phyloP scores from a whole-genome alignment of 1,284 basidiomycete species.

The Ustilago shanxiensis region DNA sequence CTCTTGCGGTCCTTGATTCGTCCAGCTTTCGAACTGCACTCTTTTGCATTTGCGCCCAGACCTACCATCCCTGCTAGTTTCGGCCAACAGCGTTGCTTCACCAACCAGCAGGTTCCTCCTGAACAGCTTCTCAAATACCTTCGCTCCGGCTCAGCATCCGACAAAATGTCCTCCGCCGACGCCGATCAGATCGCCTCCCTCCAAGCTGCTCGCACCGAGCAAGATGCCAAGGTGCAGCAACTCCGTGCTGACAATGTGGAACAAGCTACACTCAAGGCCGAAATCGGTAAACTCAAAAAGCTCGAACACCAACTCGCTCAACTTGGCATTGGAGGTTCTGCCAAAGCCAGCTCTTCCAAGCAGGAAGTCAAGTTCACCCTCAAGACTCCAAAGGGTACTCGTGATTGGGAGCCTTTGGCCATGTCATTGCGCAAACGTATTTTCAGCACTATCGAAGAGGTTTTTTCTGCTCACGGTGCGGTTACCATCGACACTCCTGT shows the following conservation, averaged over 20 bases:
- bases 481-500: conserved; percentile 96
- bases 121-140: conserved; percentile 35
- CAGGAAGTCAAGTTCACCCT: conserved; percentile 64
- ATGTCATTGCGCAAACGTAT: conserved; percentile 92
- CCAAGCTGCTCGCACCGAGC: conserved; percentile 51
- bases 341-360: conserved; percentile 42
- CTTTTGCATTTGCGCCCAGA: conserved; percentile 16
- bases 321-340: conserved; percentile 37
- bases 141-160: conserved; percentile 9
- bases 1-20: conserved; percentile 33
- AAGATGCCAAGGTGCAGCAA: conserved; percentile 60
- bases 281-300: conserved; percentile 55
- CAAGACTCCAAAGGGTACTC: conserved; percentile 81
- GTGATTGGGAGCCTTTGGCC: conserved; percentile 94
- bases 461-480: conserved; percentile 90
- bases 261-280: conserved; percentile 46
- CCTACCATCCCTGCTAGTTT: not conserved
- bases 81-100: conserved; percentile 16
- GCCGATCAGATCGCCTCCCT: conserved; percentile 38
- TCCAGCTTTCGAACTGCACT: conserved; percentile 11
- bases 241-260: conserved; percentile 54
- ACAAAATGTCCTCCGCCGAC: conserved; percentile 29
- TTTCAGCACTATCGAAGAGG: conserved; percentile 87
- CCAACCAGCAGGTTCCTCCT: conserved; percentile 29
- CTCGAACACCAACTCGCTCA: conserved; percentile 58